Base-by-base conservation (phyloP, 495 filamentous ascomycete genomes). In the Articulospora tetracladia region DNA sequence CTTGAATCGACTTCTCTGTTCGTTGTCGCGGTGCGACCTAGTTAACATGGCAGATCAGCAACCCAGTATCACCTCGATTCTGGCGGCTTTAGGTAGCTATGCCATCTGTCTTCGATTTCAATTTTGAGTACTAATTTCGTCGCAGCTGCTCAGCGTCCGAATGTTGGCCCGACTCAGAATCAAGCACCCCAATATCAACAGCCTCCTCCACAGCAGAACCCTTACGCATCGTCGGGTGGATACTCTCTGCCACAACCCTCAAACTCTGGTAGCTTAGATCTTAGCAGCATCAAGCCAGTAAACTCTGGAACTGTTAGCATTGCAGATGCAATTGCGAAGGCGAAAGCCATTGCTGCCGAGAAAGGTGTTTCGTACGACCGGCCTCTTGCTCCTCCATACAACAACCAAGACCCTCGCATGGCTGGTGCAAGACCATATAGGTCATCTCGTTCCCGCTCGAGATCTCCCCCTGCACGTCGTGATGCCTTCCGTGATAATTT, bases 241-340 rank as follows among this genome's bases (percentile, higher is more conserved):
- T 87, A 81, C 65, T 66, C 73, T 26, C 73, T 90, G 26, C 90
- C 90, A 0, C 87, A 86, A 62, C 88, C 89, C 8, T 80, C 82
- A 25, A 79, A 76, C 20, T 84, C 86, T 22, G 90, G 88, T 11
- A 86, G 77, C 53, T 76, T 91, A 54, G 91, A 94, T 66, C 70
- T 94, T 34, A 90, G 84, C 70, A 77, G 81, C 11, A 89, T 93
- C 66, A 87, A 86, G 65, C 89, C 89, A 12, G 79, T 83, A 32
- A 86, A 79, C 61, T 87, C 87, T 1, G 90, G 91, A 48, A 86
- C 85, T 12, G 85, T 92, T 23, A 89, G 82, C 58, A 76, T 92
- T 39, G 77, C 81, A 30, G 89, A 92, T 67, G 87, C 90, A 8
- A 80, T 93, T 57, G 86, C 87, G 3, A 86, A 86, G 63, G 89